Conservation (phyloP, 2,329 filamentous ascomycete species). For the Fusarium clavum region DNA sequence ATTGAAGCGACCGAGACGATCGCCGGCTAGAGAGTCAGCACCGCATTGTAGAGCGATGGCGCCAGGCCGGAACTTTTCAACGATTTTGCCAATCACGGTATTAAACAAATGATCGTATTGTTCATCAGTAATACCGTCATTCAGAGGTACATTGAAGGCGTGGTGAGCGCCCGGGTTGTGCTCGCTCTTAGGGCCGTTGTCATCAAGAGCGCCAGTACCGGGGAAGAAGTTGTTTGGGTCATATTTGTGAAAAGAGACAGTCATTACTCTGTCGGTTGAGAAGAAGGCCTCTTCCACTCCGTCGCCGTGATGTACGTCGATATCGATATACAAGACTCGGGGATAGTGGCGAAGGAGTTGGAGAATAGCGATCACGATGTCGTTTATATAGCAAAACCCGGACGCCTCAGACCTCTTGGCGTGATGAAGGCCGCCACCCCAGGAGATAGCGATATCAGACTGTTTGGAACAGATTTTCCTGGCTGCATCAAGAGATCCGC, state of each 20-base stretch:
- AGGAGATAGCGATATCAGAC: constrained; percentile 96
- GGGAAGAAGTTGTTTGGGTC: constrained; percentile 87
- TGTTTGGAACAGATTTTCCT: constrained; percentile 87
- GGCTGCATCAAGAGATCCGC: constrained; percentile 90
- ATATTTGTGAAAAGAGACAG: constrained; percentile 96
- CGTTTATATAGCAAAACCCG: constrained; percentile 99
- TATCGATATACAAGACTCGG: constrained; percentile 93
- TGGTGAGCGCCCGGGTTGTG: constrained; percentile 90
- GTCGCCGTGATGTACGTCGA: constrained; percentile 92
- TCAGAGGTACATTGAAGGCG: constrained; percentile 88
- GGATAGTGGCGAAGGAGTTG: constrained; percentile 85
- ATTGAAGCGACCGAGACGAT: constrained; percentile 95
- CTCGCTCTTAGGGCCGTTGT: constrained; percentile 85
- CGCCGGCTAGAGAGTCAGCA: constrained; percentile 92
- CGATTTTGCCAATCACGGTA: constrained; percentile 79
- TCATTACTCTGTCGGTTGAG: constrained; percentile 90
- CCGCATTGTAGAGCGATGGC: constrained; percentile 97
- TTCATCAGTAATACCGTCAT: constrained; percentile 90
- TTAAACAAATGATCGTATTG: constrained; percentile 91
- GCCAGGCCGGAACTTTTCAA: constrained; percentile 85
- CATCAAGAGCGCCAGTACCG: constrained; percentile 86
- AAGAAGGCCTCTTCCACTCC: constrained; percentile 93
- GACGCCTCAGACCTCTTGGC: constrained; percentile 94
- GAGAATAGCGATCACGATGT: constrained; percentile 94
- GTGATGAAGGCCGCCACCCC: constrained; percentile 96